A percentile compares a stretch with the other conserved stretches of the same genome.
phyloP scores from a whole-genome alignment of 148 eudicot species.

The Arctostaphylos glauca region DNA sequence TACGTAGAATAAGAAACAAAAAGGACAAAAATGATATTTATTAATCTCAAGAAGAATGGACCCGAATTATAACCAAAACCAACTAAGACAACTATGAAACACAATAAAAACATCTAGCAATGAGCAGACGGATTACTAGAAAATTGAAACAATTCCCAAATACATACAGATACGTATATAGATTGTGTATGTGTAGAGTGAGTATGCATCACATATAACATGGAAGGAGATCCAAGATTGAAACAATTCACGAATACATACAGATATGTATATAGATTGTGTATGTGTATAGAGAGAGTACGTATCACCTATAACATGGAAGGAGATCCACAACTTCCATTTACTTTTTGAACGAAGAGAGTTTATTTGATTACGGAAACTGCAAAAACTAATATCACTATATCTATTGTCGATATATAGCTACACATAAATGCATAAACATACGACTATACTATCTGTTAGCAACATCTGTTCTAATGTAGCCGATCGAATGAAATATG shows the following conservation, averaged over 20 bases:
- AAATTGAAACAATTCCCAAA: background rate
- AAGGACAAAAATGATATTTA: background rate
- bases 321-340: background rate
- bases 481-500: background rate
- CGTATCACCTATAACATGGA: background rate
- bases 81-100: background rate
- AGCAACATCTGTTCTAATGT: background rate
- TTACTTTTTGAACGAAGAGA: background rate
- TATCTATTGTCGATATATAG: background rate
- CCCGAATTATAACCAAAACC: background rate
- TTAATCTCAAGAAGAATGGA: constrained; percentile 11
- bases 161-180: background rate
- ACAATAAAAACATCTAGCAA: background rate
- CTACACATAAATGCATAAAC: background rate
- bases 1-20: constrained; percentile 14
- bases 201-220: background rate
- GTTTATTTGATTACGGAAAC: background rate
- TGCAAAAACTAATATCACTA: background rate
- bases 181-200: background rate
- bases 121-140: background rate
- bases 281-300: background rate
- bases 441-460: no score
- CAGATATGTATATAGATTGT: background rate
- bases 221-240: background rate
- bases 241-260: background rate